phyloP scores from a whole-genome alignment of 768 basidiomycete species.

The Cystofilobasidium capitatum region DNA sequence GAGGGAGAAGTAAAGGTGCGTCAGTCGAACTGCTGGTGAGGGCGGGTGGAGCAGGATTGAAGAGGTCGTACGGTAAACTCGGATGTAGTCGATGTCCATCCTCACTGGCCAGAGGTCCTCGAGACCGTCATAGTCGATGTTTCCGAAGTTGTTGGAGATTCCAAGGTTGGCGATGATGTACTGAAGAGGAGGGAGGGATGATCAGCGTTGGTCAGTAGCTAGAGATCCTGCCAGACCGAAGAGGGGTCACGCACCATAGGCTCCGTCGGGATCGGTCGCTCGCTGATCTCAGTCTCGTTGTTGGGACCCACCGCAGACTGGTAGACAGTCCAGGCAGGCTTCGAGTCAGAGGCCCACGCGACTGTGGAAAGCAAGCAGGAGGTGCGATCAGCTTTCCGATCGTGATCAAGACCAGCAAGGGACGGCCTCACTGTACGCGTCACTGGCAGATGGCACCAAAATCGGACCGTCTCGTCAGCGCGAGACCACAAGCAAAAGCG shows the following conservation, averaged over 20 bases:
- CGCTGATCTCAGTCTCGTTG: conserved; percentile 51
- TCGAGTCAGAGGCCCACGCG: no score
- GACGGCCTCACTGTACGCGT: background rate
- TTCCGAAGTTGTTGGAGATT: conserved; percentile 69
- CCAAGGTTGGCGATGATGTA: conserved; percentile 79
- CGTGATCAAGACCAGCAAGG: no score
- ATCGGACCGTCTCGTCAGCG: conserved; percentile 14
- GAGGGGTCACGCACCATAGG: conserved; percentile 54
- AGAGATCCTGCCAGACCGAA: background rate
- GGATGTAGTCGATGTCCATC: conserved; percentile 21
- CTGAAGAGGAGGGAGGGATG: conserved; percentile 42
- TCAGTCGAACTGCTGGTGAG: no score
- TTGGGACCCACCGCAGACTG: conserved; percentile 58
- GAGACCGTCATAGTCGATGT: conserved; percentile 46
- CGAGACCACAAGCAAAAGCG: background rate
- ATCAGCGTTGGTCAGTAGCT: background rate
- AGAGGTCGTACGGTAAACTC: background rate
- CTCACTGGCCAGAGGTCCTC: conserved; percentile 13
- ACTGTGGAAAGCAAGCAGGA: background rate
- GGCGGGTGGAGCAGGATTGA: background rate
- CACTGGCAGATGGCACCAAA: conserved; percentile 33
- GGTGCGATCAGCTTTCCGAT: no score
- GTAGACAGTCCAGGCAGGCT: conserved; percentile 45
- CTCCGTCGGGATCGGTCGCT: conserved; percentile 66
- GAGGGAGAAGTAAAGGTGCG: background rate